phyloP scores from a whole-genome alignment of 176 grass and related monocot genomes.

The Carex cristatella region DNA sequence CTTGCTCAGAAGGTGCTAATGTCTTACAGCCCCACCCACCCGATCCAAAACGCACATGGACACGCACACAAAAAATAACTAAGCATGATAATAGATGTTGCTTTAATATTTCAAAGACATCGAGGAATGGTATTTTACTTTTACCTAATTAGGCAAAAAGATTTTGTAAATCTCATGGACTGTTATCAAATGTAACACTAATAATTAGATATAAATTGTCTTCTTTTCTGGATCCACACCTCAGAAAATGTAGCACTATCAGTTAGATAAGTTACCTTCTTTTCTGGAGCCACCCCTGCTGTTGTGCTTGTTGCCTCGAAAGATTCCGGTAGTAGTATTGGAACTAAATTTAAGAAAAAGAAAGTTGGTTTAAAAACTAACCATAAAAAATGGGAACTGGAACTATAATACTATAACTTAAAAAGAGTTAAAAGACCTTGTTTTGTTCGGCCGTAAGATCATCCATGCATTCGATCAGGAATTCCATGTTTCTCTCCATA shows the following conservation, averaged over 20 bases:
- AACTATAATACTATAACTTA: neutral
- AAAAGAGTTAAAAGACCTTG: conserved; percentile 50
- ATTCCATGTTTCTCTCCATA: conserved; percentile 98
- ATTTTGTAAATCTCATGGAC: neutral
- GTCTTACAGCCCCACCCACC: neutral
- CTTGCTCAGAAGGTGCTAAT: neutral
- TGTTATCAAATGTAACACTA: too few relatives aligned
- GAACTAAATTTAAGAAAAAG: conserved; percentile 51
- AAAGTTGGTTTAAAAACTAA: neutral
- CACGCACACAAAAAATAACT: too few relatives aligned
- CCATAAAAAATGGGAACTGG: neutral
- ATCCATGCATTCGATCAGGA: conserved; percentile 99
- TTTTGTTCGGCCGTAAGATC: conserved; percentile 91
- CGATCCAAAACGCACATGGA: neutral
- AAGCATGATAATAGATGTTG: neutral
- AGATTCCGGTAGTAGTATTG: conserved; percentile 97
- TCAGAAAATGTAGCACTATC: neutral
- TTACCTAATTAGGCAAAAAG: neutral
- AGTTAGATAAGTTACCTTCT: conserved; percentile 54
- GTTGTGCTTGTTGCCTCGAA: conserved; percentile 88
- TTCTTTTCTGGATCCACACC: neutral
- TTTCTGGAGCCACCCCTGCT: conserved; percentile 92
- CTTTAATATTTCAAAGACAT: neutral
- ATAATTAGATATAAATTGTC: too few relatives aligned
- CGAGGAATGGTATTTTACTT: neutral